Evolutionary conservation across 192 early-diverging fungal species (phyloP).

Genomic region (Entomortierella parvispora): DNA sequence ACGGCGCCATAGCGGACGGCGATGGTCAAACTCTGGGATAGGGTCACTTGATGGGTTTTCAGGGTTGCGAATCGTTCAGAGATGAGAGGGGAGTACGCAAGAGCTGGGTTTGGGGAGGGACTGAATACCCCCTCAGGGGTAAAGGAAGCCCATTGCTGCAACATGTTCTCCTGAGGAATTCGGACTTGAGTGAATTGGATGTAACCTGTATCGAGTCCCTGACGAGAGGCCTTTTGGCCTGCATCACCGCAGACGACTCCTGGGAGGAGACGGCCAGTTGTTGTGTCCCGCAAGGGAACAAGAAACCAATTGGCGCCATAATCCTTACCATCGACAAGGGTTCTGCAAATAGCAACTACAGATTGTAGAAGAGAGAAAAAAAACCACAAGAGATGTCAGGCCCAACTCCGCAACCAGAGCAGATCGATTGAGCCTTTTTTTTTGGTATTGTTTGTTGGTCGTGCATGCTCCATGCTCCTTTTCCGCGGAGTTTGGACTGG

Average conservation of each 20-base stretch:
- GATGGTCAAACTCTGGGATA: constrained; percentile 66
- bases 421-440: constrained; percentile 8
- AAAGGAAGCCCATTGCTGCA: constrained; percentile 66
- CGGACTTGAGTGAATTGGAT: constrained; percentile 67
- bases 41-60: constrained; percentile 42
- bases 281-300: constrained; percentile 65
- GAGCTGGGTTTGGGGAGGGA: constrained; percentile 63
- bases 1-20: constrained; percentile 69
- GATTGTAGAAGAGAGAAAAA: no score
- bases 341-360: constrained; percentile 65
- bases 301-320: constrained; percentile 76
- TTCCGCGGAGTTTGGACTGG: no score
- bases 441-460: background rate
- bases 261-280: constrained; percentile 60
- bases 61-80: constrained; percentile 67
- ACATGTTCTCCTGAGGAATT: constrained; percentile 67
- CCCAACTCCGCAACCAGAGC: background rate
- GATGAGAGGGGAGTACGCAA: constrained; percentile 70
- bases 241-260: constrained; percentile 67
- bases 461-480: background rate
- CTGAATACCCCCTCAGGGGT: constrained; percentile 60
- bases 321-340: constrained; percentile 63
- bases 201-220: constrained; percentile 75
- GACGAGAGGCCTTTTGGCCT: constrained; percentile 68
- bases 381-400: no score